These are phyloP conservation scores for Eustoma russellianum DNA, from an alignment of 257 asterid genomes.

Conservation along the genomic window DNA sequence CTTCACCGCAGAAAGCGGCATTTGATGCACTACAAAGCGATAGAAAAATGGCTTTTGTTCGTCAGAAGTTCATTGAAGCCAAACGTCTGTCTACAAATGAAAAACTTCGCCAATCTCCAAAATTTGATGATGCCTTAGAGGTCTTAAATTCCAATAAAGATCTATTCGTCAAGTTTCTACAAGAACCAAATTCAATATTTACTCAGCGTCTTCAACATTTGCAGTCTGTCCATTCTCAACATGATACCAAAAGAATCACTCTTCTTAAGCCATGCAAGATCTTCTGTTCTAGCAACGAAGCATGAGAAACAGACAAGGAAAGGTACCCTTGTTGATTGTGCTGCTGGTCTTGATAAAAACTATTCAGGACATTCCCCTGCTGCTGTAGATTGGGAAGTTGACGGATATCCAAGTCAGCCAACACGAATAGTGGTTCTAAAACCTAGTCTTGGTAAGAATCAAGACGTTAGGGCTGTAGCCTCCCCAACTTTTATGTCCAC, in stretches of 20 bases:
- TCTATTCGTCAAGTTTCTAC: conserved; percentile 73
- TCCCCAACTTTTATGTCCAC: conserved; percentile 49
- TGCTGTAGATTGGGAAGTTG: conserved; percentile 34
- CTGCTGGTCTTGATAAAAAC: conserved; percentile 26
- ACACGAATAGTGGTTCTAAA: conserved; percentile 92
- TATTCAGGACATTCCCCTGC: conserved; percentile 32
- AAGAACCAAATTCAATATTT: conserved; percentile 73
- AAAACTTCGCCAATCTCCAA: conserved; percentile 72
- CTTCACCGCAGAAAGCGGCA: conserved; percentile 44
- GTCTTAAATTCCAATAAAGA: conserved; percentile 83
- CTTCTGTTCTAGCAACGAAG: conserved; percentile 34
- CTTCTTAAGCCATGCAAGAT: conserved; percentile 64
- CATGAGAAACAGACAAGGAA: conserved; percentile 32
- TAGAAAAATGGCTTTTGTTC: conserved; percentile 69
- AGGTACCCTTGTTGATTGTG: conserved; percentile 22
- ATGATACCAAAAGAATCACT: conserved; percentile 80
- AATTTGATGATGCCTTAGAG: conserved; percentile 83
- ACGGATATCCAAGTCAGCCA: conserved; percentile 51
- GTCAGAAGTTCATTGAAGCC: conserved; percentile 87
- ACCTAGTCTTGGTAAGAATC: conserved; percentile 60
- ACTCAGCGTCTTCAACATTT: conserved; percentile 46
- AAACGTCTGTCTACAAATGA: conserved; percentile 74
- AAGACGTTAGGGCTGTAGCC: conserved; percentile 31
- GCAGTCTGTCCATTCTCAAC: conserved; percentile 54
- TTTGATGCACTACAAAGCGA: conserved; percentile 31